phyloP scores from a whole-genome alignment of 768 basidiomycete species.

The Tephrocybe sp. region DNA sequence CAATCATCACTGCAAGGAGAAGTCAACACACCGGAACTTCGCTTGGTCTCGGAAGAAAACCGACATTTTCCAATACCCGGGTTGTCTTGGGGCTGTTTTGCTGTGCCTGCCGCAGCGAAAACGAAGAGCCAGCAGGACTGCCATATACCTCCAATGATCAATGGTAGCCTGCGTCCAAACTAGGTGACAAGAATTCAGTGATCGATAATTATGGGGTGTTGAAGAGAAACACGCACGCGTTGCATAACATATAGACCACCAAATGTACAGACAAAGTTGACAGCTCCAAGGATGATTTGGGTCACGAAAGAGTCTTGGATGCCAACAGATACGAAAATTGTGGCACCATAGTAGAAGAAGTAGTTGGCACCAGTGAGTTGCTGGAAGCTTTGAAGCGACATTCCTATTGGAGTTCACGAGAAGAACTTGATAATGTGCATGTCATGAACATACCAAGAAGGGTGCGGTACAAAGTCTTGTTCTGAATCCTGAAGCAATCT shows the following conservation, averaged over 20 bases:
- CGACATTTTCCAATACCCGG: constrained; percentile 52
- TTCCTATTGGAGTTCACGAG: constrained; percentile 31
- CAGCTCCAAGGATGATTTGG: constrained; percentile 74
- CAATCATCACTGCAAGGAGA: constrained; percentile 50
- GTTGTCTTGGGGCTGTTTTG: constrained; percentile 49
- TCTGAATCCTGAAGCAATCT: constrained; percentile 59
- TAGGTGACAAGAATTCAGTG: constrained; percentile 18
- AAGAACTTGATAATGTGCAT: neutral
- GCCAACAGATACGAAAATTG: constrained; percentile 67
- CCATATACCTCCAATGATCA: constrained; percentile 72
- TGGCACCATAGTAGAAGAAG: constrained; percentile 69
- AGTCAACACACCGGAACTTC: constrained; percentile 7
- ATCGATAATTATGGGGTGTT: neutral
- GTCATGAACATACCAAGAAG: constrained; percentile 36
- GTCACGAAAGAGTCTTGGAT: constrained; percentile 65
- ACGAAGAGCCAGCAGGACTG: constrained; percentile 71
- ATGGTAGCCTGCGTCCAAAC: constrained; percentile 64
- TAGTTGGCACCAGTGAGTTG: constrained; percentile 74
- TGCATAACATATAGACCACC: constrained; percentile 76
- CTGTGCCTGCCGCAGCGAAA: constrained; percentile 72
- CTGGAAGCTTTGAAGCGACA: constrained; percentile 68
- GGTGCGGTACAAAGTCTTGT: constrained; percentile 67
- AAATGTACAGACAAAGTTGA: constrained; percentile 74
- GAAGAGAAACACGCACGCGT: constrained; percentile 34
- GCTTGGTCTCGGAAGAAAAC: constrained; percentile 12